These are phyloP conservation scores for Astrocystis sublimbata DNA, from an alignment of 495 filamentous ascomycete species.

Conservation along the genomic window DNA sequence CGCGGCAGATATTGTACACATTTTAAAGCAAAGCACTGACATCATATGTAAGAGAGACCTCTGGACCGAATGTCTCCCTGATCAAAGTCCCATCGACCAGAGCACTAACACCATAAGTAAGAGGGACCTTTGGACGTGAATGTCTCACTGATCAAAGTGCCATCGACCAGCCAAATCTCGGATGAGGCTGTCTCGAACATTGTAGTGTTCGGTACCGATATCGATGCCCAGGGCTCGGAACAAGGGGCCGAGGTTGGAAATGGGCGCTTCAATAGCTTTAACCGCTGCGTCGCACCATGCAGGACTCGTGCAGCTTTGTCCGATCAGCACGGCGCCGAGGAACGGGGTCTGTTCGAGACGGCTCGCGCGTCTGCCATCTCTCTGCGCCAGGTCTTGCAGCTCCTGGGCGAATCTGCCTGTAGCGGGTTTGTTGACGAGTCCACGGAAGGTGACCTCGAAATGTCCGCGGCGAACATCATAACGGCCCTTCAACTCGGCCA, in stretches of 20 bases:
- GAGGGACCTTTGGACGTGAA: too few relatives aligned
- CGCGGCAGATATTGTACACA: too few relatives aligned
- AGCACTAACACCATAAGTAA: too few relatives aligned
- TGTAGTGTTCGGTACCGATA: not conserved
- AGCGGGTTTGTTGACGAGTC: constrained; percentile 17
- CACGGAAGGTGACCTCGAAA: constrained; percentile 21
- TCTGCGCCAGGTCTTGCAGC: not conserved
- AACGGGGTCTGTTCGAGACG: not conserved
- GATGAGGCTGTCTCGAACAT: not conserved
- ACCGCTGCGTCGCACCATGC: constrained; percentile 33
- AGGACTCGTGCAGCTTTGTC: constrained; percentile 21
- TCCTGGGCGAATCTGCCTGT: constrained; percentile 2
- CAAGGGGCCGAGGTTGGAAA: constrained; percentile 14
- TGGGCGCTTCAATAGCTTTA: constrained; percentile 27
- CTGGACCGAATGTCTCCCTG: too few relatives aligned
- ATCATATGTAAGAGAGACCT: too few relatives aligned
- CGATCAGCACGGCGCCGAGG: constrained; percentile 21
- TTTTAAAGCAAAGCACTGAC: too few relatives aligned
- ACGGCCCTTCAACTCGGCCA: constrained; percentile 31
- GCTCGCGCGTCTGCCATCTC: not conserved
- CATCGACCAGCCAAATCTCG: too few relatives aligned
- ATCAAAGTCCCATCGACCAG: too few relatives aligned
- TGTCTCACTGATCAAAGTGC: too few relatives aligned
- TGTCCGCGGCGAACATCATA: constrained; percentile 23
- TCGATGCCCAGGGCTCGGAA: constrained; percentile 19